Base-by-base conservation (phyloP, 352 stramenopile species). In the Phytophthora aleatoria region DNA sequence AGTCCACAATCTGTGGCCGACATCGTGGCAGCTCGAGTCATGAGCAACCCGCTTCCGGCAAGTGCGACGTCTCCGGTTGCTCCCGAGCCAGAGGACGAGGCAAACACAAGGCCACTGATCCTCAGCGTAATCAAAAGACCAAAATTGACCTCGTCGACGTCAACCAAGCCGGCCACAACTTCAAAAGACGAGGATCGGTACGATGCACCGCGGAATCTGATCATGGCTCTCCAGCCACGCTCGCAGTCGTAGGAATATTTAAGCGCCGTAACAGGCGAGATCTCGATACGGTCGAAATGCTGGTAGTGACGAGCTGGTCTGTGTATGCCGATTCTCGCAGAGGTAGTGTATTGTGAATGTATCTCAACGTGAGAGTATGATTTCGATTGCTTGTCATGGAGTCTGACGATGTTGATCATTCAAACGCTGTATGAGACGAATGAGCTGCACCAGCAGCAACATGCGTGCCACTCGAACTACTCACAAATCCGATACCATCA, bases 1-100 rank as follows among this genome's bases (percentile, higher is more conserved):
- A 93, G 84, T 48, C 84, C 86, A 16, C 86, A 94, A 70, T 91
- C 79, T 6, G 84, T 94, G 8, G 71, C 77, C 5, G 76, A 87
- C 3, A 62, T 73, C 41, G 47, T 69, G 39, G 43, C 59, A 54
- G 64, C 55, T 73, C 73, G 55, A 47, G 61, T 64, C n/a, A 24
- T 67, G 42, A 69, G 27, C 42, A 64, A 63, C 15, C 43, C 65
- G 6, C 50, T 53, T 0, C 58, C 54, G 1, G 36, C 51, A 27
- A 33, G 68, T 24, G 36, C 39, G 24, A 61, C 54, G 24, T 73
- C 61, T 26, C 61, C 61, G 1, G 20, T 66, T 49, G 53, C 50
- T 36, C 50, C 27, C 27, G 53, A 77, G 13, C 55, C 65, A 1
- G 58, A 71, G 24, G 47, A 28, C 26, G 51, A 73, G n/a, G 47